Evolutionary conservation across 192 early-diverging fungal species (phyloP), one percentile per base, ranked within the genome.

Genomic region (Entophlyctis helioformis): DNA sequence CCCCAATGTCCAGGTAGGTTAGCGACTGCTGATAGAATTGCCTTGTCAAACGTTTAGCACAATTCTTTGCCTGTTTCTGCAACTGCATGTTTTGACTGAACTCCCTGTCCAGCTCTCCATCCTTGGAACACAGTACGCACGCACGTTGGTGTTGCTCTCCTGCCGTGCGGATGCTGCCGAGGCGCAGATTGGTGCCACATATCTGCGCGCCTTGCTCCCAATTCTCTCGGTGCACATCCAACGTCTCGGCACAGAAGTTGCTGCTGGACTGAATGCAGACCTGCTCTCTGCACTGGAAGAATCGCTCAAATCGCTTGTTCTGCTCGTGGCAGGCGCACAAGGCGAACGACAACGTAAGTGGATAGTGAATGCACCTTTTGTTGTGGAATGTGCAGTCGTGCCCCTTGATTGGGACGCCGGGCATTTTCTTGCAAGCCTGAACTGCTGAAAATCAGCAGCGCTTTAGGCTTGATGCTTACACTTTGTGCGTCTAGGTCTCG

Each of bases 41-140:
- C n/a, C n/a, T n/a, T 29, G 47, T 15, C 10, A 3, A 28, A 33
- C 18, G 27, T 19, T 29, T 29, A 22, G 29, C 18, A 45, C 13
- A 39, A 13, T 18, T 47, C 34, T 2, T 23, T 31, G 46, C 11
- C 32, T 26, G 23, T n/a, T 25, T 24, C 19, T 43, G 11, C n/a
- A 10, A 13, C 18, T 23, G n/a, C n/a, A n/a, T n/a, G n/a, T n/a
- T n/a, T n/a, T n/a, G n/a, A n/a, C n/a, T n/a, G n/a, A n/a, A n/a
- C n/a, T n/a, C n/a, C n/a, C n/a, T n/a, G n/a, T n/a, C n/a, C n/a
- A 61, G 53, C 16, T 50, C 11, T 34, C 34, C 12, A 27, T 43
- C 24, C 25, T 37, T 22, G 44, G 48, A 2, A 8, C 51, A 8
- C 45, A 53, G 43, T 51, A 24, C 7, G 20, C 50, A 8, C 42